These are phyloP conservation scores for Crithidia expoeki DNA, from an alignment of 208 protist species.

Conservation along the genomic window DNA sequence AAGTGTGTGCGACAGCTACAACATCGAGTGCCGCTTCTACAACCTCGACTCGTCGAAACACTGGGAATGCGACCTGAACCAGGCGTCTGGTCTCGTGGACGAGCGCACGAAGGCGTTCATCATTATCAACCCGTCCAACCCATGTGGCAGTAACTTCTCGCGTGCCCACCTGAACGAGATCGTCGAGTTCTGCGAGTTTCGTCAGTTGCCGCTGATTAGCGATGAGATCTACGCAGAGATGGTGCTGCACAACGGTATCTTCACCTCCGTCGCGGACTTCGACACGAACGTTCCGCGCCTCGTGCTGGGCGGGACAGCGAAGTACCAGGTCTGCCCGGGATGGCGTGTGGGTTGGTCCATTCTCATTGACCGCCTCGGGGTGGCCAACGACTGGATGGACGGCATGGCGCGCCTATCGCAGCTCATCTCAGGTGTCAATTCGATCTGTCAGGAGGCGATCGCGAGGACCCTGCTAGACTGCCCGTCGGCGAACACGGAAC, in stretches of 20 bases:
- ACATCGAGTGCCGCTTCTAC: conserved; percentile 85
- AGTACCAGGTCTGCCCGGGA: conserved; percentile 92
- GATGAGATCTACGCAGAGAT: conserved; percentile 97
- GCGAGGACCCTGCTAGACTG: conserved; percentile 79
- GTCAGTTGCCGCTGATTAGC: conserved; percentile 90
- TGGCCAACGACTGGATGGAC: conserved; percentile 34
- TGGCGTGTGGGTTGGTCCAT: conserved; percentile 93
- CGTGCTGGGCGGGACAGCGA: conserved; percentile 90
- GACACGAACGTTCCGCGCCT: conserved; percentile 84
- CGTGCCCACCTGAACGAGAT: conserved; percentile 82
- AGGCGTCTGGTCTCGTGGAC: conserved; percentile 80
- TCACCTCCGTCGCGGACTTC: conserved; percentile 83
- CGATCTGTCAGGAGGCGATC: conserved; percentile 87
- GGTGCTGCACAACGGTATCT: conserved; percentile 80
- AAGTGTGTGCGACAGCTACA: conserved; percentile 80
- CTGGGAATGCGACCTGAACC: conserved; percentile 91
- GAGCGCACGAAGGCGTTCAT: conserved; percentile 87
- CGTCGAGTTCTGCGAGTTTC: conserved; percentile 82
- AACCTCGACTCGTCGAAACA: conserved; percentile 72
- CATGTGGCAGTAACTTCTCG: conserved; percentile 93
- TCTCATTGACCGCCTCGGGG: conserved; percentile 67
- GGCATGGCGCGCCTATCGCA: conserved; percentile 62
- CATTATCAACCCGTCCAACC: conserved; percentile 96
- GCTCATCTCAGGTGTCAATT: conserved; percentile 90
- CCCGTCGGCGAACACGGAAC: conserved; percentile 47